Percentiles rank a stretch among this genome's conserved stretches.
Conservation (phyloP, 2,329 filamentous ascomycete species). For the Paradendryphiella salina region DNA sequence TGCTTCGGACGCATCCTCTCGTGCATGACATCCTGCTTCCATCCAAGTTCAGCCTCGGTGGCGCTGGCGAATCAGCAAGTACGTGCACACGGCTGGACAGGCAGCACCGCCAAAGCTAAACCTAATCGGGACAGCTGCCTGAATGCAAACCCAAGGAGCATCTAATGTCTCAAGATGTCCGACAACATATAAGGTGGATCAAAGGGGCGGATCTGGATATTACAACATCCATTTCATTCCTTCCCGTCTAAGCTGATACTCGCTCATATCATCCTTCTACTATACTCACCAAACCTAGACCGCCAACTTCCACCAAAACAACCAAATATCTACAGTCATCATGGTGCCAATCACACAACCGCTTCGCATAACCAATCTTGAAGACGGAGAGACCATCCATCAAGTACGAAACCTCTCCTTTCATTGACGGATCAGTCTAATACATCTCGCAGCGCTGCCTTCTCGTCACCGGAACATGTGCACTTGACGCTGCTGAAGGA, state of each 20-base stretch:
- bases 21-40: no score
- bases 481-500: conserved; percentile 16
- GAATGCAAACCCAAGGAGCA: not conserved
- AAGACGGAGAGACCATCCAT: conserved; percentile 36
- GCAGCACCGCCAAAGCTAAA: not conserved
- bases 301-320: not conserved
- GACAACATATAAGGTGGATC: not conserved
- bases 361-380: conserved; percentile 25
- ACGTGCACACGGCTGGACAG: not conserved
- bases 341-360: conserved; percentile 10
- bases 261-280: not conserved
- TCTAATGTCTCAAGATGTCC: not conserved
- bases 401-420: conserved; percentile 12
- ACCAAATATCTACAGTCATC: not conserved
- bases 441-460: conserved; percentile 28
- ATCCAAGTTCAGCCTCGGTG: no score
- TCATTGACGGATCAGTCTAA: not conserved
- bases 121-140: conserved; percentile 4
- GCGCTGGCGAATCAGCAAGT: not conserved
- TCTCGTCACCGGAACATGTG: conserved; percentile 34
- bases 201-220: not conserved
- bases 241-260: not conserved
- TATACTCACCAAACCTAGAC: not conserved
- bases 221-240: not conserved
- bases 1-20: no score